Conservation (phyloP, 2,329 filamentous ascomycete genomes). For the Ascochyta pisi region DNA sequence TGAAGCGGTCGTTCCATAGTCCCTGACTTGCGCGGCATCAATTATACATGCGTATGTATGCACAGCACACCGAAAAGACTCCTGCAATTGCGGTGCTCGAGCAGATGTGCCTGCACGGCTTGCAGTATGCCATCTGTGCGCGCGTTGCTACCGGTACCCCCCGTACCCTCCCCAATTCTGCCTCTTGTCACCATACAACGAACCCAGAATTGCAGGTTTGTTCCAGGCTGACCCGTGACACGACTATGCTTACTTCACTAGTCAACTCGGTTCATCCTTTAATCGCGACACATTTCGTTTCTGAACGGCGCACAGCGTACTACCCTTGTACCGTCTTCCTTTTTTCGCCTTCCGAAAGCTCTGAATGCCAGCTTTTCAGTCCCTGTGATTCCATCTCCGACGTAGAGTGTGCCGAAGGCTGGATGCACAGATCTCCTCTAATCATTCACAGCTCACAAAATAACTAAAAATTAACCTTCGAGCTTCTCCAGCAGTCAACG, state of each 20-base stretch:
- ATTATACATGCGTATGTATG: neutral
- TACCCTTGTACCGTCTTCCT: neutral
- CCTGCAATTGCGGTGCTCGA: neutral
- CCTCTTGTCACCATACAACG: neutral
- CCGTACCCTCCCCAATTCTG: neutral
- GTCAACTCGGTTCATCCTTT: neutral
- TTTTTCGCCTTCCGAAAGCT: neutral
- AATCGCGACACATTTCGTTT: constrained; percentile 8
- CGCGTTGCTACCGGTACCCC: neutral
- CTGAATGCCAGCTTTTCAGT: neutral
- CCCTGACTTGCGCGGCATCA: neutral
- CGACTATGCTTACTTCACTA: neutral
- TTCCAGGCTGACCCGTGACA: neutral
- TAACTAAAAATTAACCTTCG: neutral
- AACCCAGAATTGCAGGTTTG: neutral
- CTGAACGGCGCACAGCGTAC: constrained; percentile 6
- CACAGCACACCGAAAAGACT: neutral
- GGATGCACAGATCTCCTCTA: neutral
- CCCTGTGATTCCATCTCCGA: neutral
- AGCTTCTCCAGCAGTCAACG: neutral
- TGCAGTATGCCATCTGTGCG: neutral
- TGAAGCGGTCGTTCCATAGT: neutral
- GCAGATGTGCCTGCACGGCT: neutral
- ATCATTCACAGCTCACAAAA: neutral
- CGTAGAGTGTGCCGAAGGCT: neutral